phyloP scores from a whole-genome alignment of 306 rosid genomes.

The Dicorynia guianensis region DNA sequence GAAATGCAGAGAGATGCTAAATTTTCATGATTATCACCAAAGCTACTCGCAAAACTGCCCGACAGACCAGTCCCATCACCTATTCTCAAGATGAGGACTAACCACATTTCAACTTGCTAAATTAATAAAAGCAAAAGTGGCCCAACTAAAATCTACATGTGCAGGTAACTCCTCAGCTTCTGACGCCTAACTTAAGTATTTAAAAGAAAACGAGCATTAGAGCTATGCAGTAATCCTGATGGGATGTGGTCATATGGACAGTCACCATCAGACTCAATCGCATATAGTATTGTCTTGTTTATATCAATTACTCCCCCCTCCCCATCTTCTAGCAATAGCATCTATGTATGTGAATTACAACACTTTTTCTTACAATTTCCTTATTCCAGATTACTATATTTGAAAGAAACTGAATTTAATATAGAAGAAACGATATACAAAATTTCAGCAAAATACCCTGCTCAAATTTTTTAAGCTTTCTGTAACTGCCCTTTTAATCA shows the following conservation, averaged over 20 bases:
- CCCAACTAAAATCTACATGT: background rate
- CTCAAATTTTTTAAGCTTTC: background rate
- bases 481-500: background rate
- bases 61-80: background rate
- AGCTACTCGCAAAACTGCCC: background rate
- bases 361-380: too few relatives aligned
- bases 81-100: too few relatives aligned
- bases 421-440: background rate
- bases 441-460: background rate
- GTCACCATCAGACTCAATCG: too few relatives aligned
- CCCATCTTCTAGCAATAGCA: too few relatives aligned
- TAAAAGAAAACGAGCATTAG: background rate
- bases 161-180: slow-evolving; percentile 2
- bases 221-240: background rate
- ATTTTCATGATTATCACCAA: background rate
- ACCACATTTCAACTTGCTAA: too few relatives aligned
- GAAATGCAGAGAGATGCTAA: background rate
- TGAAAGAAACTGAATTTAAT: too few relatives aligned
- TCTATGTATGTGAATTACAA: too few relatives aligned
- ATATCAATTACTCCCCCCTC: too few relatives aligned
- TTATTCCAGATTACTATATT: too few relatives aligned
- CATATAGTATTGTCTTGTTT: too few relatives aligned
- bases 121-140: background rate
- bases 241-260: too few relatives aligned
- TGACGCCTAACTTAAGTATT: background rate